Evolutionary conservation across 371 early-diverging fungal genomes (phyloP), one percentile per base, ranked within the genome.

Genomic region (Mucor piriformis): DNA sequence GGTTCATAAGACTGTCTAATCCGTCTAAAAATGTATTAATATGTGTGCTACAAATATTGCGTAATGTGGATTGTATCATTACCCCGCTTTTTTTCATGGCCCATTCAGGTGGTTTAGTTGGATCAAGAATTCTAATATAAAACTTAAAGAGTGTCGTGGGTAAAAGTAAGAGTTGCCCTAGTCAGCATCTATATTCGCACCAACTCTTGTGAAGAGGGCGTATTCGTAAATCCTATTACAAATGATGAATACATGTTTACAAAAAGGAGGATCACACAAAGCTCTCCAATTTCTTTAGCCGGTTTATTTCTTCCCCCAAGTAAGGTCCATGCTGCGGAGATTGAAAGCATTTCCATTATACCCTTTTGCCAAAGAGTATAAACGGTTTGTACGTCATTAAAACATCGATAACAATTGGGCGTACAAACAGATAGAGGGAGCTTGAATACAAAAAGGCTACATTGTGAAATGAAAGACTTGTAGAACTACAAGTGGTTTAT

Each of bases 71-170:
- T 37, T 12, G 7, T 24, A 15, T 46, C 11, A 34, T 56, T 54
- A 60, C 61, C 54, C 54, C 54, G 53, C 61, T 60, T 53, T 53
- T 60, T 60, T 60, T 53, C 61, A 60, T 53, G 61, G 61, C 54
- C 53, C 54, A 60, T 60, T 43, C 15, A 48, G 35, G 20, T 43
- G 21, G 21, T 12, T 43, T 50, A 29, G 59, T 20, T 44, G 42
- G 34, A 42, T 58, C 40, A 42, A 58, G 32, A 23, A 40, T 27
- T 21, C 20, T 21, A 13, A 25, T 21, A n/a, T n/a, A 50, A 58
- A 50, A 42, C 15, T 32, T 50, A 43, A 59, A 59, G 43, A 21
- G 20, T 33, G 27, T 59, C 59, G 51, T 34, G 29, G 43, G 52
- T 34, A 42, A 51, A 50, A 44, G 13, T 18, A 20, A 20, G 20